Evolutionary conservation across 148 eudicot species (phyloP), one percentile per base, ranked within the genome.

Genomic region (Dysphania ambrosioides): DNA sequence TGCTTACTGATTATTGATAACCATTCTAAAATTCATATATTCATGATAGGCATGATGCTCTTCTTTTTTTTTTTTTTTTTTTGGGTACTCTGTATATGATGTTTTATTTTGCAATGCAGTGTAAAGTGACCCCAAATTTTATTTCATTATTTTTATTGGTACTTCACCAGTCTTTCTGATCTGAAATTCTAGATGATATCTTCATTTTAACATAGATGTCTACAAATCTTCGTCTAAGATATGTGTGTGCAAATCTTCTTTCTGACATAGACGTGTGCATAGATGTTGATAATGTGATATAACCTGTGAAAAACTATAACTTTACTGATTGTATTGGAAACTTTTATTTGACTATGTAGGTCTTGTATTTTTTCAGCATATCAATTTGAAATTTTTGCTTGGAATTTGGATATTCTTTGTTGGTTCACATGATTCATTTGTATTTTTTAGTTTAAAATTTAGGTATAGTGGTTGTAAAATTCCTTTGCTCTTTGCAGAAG

Each of bases 401-500:
- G 35, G 62, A 19, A 11, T 47, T 18, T 6, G 21, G 49, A 30
- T 34, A 47, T 35, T 26, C 0, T 55, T 61, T 35, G 71, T n/a
- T 34, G 30, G 36, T 53, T 36, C 40, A 30, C 30, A 34, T 61
- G n/a, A 18, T 23, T 70, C 62, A 9, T 19, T 1, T 6, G 58
- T 29, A 35, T 67, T 19, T 72, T 31, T 38, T 30, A 32, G 40
- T 34, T 53, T 24, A 40, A 15, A 2, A 21, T 47, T 47, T 47
- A 4, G 4, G n/a, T 16, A 4, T 47, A 47, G 13, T 0, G 70
- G 19, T 65, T 29, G 63, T 51, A 19, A 66, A 23, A 49, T 72
- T 13, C 35, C 35, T 66, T 65, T 42, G 77, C 32, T 58, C 66
- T 35, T 42, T 71, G 72, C 97, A 94, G 98, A 90, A 86, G 82